These are phyloP conservation scores for Trametes punicea DNA, from an alignment of 768 basidiomycete genomes.

Conservation along the genomic window DNA sequence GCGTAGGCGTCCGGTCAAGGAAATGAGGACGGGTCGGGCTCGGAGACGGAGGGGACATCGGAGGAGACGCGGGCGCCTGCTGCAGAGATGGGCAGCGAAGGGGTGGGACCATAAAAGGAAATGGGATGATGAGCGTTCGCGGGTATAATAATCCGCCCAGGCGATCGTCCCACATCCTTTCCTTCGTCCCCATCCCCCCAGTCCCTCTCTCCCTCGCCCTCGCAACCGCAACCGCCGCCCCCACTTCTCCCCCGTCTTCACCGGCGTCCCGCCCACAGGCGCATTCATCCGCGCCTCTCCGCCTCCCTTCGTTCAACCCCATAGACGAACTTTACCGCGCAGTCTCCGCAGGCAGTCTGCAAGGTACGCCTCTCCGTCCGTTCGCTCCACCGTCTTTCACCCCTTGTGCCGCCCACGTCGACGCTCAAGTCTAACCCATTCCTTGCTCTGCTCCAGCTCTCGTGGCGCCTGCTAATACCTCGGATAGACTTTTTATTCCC, in stretches of 20 bases:
- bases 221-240: neutral
- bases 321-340: slow-evolving; percentile 10
- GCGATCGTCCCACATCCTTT: slow-evolving; percentile 18
- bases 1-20: too few species aligned
- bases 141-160: slow-evolving; percentile 7
- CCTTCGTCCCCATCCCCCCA: slow-evolving; percentile 5
- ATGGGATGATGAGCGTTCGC: slow-evolving; percentile 9
- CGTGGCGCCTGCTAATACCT: slow-evolving; percentile 9
- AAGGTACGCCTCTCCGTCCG: neutral
- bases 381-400: neutral
- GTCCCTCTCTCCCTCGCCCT: neutral
- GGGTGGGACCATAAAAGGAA: slow-evolving; percentile 9
- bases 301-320: neutral
- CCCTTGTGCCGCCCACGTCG: neutral
- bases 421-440: neutral
- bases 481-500: slow-evolving; percentile 18
- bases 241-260: slow-evolving; percentile 10
- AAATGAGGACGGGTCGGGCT: neutral
- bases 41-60: neutral
- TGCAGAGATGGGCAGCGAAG: neutral
- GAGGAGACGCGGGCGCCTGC: neutral
- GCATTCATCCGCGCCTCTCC: slow-evolving; percentile 19
- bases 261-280: slow-evolving; percentile 14
- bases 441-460: neutral
- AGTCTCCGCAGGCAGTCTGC: neutral